These are phyloP conservation scores for Colletotrichum melonis DNA, from an alignment of 2,329 filamentous ascomycete genomes.

Conservation along the genomic window DNA sequence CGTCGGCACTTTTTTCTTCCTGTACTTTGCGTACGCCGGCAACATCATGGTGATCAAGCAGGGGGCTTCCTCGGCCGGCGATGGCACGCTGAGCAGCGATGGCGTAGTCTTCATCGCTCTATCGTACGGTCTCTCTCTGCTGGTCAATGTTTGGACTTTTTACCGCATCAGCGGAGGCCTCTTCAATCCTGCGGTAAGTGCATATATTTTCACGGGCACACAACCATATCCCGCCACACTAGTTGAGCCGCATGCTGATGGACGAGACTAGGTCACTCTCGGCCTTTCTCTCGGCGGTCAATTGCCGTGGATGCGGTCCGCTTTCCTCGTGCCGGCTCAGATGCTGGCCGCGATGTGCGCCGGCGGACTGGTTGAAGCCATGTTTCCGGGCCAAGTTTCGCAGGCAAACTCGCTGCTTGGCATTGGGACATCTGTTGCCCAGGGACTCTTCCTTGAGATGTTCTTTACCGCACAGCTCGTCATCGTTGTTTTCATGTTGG, in stretches of 20 bases:
- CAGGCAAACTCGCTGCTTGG: conserved; percentile 61
- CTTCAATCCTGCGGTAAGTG: conserved; percentile 54
- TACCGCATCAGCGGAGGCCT: conserved; percentile 57
- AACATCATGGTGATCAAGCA: conserved; percentile 43
- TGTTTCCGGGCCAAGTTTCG: conserved; percentile 62
- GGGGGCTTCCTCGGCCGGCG: background rate
- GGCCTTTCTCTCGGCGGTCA: conserved; percentile 63
- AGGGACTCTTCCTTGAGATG: conserved; percentile 71
- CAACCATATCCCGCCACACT: background rate
- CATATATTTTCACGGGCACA: background rate
- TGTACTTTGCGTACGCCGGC: conserved; percentile 53
- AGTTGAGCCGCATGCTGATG: background rate
- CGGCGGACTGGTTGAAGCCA: conserved; percentile 62
- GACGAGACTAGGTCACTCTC: conserved; percentile 54
- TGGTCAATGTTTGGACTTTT: conserved; percentile 62
- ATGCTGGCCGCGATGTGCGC: conserved; percentile 65
- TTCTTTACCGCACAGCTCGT: conserved; percentile 70
- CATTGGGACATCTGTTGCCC: conserved; percentile 55
- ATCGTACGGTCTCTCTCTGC: conserved; percentile 55
- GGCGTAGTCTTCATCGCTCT: conserved; percentile 50
- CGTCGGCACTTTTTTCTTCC: conserved; percentile 55
- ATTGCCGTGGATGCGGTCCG: conserved; percentile 57
- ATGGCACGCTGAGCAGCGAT: conserved; percentile 40
- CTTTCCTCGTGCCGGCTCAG: conserved; percentile 62
- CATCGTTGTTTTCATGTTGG: conserved; percentile 73